Conservation (phyloP, 2,329 filamentous ascomycete genomes). For the Diplodia seriata region DNA sequence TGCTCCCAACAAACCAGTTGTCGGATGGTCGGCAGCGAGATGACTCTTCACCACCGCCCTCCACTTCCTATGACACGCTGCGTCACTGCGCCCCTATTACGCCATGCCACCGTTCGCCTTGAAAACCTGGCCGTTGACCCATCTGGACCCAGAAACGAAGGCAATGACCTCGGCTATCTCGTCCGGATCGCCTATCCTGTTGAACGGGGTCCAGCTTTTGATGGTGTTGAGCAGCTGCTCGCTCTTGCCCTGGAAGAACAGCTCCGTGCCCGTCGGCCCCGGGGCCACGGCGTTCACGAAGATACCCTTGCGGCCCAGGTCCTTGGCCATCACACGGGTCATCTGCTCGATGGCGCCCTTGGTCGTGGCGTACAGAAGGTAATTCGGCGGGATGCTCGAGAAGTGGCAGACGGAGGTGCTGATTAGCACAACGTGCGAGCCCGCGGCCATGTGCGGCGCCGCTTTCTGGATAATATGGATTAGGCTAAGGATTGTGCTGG, state of each 20-base stretch:
- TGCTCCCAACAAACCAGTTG: constrained; percentile 19
- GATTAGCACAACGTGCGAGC: constrained; percentile 39
- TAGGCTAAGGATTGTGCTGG: constrained; percentile 19
- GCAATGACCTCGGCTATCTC: constrained; percentile 41
- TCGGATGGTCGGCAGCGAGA: constrained; percentile 14
- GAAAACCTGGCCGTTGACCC: constrained; percentile 40
- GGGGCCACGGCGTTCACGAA: constrained; percentile 60
- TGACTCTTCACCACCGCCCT: constrained; percentile 9
- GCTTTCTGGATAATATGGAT: constrained; percentile 49
- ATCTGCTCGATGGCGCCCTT: constrained; percentile 69
- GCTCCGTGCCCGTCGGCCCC: constrained; percentile 62
- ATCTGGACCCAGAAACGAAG: constrained; percentile 37
- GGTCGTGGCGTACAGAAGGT: constrained; percentile 52
- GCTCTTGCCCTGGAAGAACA: constrained; percentile 47
- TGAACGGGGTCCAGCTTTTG: constrained; percentile 1
- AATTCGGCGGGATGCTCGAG: constrained; percentile 56
- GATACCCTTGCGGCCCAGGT: constrained; percentile 60
- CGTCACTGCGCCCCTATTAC: constrained; percentile 10
- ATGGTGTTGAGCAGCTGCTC: constrained; percentile 52
- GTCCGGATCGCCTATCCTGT: constrained; percentile 37
- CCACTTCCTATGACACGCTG: no score
- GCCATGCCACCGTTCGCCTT: constrained; percentile 42
- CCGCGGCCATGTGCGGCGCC: constrained; percentile 57
- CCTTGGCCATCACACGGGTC: constrained; percentile 62
- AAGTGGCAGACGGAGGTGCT: constrained; percentile 51